A percentile compares a stretch with the other conserved stretches of the same genome.
phyloP scores from a whole-genome alignment of 2,329 filamentous ascomycete genomes.

The Fusarium incarnatum region DNA sequence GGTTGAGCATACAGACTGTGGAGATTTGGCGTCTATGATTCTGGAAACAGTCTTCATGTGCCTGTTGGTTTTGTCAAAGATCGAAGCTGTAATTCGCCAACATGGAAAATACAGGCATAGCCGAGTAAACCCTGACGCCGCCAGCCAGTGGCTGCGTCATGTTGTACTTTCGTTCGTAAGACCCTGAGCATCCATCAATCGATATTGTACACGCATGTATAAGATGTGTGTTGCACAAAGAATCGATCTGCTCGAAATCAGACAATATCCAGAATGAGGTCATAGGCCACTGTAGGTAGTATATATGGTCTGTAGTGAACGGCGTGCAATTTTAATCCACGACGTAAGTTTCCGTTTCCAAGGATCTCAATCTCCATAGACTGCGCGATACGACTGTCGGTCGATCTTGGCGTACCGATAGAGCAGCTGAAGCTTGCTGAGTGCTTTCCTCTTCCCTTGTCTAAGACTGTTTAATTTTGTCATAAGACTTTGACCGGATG shows the following conservation, averaged over 20 bases:
- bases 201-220: background rate
- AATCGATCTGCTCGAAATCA: background rate
- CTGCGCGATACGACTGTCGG: background rate
- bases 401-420: background rate
- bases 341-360: background rate
- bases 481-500: background rate
- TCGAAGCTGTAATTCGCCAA: constrained; percentile 8
- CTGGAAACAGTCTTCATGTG: constrained; percentile 11
- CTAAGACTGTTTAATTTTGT: background rate
- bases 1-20: background rate
- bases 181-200: constrained; percentile 4
- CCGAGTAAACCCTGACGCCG: constrained; percentile 20
- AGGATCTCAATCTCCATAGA: background rate
- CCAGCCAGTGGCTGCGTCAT: constrained; percentile 8
- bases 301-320: background rate
- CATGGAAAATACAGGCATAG: constrained; percentile 2
- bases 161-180: constrained; percentile 2
- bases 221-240: background rate
- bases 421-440: background rate
- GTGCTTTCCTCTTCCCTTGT: background rate
- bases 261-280: constrained; percentile 4
- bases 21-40: constrained; percentile 1
- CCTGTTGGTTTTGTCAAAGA: background rate
- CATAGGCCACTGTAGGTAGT: background rate
- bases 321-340: constrained; percentile 1